These are phyloP conservation scores for Ilex asprella DNA, from an alignment of 257 asterid genomes.

Conservation along the genomic window DNA sequence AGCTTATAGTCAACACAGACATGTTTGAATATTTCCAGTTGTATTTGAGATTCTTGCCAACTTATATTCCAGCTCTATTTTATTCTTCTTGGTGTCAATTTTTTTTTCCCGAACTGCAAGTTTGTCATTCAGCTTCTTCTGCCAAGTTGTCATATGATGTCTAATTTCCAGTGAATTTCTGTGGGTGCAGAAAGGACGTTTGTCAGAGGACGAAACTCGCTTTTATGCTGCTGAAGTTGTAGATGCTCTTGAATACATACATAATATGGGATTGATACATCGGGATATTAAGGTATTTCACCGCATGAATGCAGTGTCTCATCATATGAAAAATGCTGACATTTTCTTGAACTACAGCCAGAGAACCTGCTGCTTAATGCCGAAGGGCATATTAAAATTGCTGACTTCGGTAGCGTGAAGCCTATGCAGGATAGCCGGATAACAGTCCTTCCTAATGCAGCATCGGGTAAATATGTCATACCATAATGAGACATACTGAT, in stretches of 20 bases:
- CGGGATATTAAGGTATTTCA: constrained; percentile 86
- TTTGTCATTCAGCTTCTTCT: not conserved
- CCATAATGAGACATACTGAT: not conserved
- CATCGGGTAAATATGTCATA: constrained; percentile 57
- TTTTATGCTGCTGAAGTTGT: constrained; percentile 97
- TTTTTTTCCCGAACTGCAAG: not conserved
- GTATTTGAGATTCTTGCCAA: too few species aligned
- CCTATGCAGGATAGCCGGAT: constrained; percentile 94
- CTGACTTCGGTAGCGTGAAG: constrained; percentile 99
- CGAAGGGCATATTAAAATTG: constrained; percentile 95
- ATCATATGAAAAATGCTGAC: constrained; percentile 23
- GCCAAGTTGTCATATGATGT: constrained; percentile 4
- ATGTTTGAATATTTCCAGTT: too few species aligned
- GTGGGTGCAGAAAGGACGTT: constrained; percentile 78
- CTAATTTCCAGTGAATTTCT: constrained; percentile 15
- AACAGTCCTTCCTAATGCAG: constrained; percentile 95
- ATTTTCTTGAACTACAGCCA: constrained; percentile 57
- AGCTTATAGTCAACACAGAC: not conserved
- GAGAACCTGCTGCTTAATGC: constrained; percentile 86
- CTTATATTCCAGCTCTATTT: not conserved
- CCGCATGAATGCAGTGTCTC: constrained; percentile 9
- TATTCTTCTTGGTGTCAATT: not conserved
- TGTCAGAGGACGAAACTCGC: constrained; percentile 85
- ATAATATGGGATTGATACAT: constrained; percentile 92
- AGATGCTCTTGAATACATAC: constrained; percentile 97